These are phyloP conservation scores for Metschnikowia borealis DNA, from an alignment of 805 yeast species.

Conservation along the genomic window DNA sequence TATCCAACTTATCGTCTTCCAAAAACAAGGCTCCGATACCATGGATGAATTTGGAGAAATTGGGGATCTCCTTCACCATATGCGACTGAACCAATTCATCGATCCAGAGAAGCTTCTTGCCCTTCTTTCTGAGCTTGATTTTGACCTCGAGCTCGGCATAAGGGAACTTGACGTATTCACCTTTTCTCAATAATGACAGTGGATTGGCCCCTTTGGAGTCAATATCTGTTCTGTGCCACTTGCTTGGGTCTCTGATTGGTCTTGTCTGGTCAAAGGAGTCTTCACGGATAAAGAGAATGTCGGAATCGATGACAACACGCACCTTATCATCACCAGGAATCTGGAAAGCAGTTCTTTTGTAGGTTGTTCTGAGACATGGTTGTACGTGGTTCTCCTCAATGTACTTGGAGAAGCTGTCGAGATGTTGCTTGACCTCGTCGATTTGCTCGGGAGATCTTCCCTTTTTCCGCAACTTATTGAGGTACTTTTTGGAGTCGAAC, in stretches of 20 bases:
- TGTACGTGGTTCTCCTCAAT: slow-evolving; percentile 64
- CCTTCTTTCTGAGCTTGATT: slow-evolving; percentile 43
- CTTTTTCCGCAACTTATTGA: slow-evolving; percentile 59
- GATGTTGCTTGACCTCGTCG: slow-evolving; percentile 49
- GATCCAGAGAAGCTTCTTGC: slow-evolving; percentile 67
- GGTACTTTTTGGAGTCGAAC: slow-evolving; percentile 44
- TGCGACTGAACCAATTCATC: slow-evolving; percentile 74
- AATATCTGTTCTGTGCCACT: slow-evolving; percentile 91
- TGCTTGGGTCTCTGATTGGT: slow-evolving; percentile 83
- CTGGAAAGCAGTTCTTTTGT: slow-evolving; percentile 93
- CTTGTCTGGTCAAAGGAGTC: slow-evolving; percentile 79
- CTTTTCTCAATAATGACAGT: slow-evolving; percentile 70
- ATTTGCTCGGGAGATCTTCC: slow-evolving; percentile 52
- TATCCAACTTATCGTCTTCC: slow-evolving; percentile 86
- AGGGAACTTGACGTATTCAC: slow-evolving; percentile 82
- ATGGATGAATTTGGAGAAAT: slow-evolving; percentile 88
- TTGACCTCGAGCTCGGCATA: slow-evolving; percentile 86
- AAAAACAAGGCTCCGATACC: slow-evolving; percentile 85
- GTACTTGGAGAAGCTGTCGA: slow-evolving; percentile 58
- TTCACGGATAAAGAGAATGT: slow-evolving; percentile 82
- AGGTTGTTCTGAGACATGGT: slow-evolving; percentile 82
- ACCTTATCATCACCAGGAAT: slow-evolving; percentile 96
- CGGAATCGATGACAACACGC: slow-evolving; percentile 86
- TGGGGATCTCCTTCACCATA: slow-evolving; percentile 89
- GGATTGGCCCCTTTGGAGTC: slow-evolving; percentile 74